Conservation (phyloP, 345 rosid genomes). For the Camelina sativa region DNA sequence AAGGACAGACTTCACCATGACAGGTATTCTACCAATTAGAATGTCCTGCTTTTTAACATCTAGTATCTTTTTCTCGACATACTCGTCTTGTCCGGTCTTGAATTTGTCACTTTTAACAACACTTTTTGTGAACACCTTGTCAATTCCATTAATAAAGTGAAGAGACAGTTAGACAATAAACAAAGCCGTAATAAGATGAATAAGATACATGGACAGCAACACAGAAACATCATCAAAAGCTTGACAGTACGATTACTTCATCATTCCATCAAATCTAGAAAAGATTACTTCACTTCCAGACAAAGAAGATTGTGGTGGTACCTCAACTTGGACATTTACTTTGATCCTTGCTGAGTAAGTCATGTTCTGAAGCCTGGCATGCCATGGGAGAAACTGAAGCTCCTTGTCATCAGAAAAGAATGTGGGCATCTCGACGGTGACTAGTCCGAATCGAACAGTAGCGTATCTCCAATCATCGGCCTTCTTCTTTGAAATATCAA, state of each 20-base stretch:
- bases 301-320: conserved; percentile 23
- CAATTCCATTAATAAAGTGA: conserved; percentile 30
- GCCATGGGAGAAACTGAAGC: conserved; percentile 64
- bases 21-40: conserved; percentile 77
- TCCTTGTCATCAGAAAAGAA: conserved; percentile 49
- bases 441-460: conserved; percentile 62
- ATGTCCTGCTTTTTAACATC: conserved; percentile 55
- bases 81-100: conserved; percentile 76
- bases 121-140: conserved; percentile 59
- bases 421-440: conserved; percentile 59
- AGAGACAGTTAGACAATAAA: conserved; percentile 26
- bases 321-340: conserved; percentile 72
- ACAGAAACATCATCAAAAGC: conserved; percentile 12
- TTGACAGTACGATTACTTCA: not conserved
- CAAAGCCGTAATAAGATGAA: not conserved
- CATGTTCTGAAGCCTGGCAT: conserved; percentile 93
- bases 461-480: conserved; percentile 69
- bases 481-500: conserved; percentile 71
- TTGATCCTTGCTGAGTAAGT: conserved; percentile 79
- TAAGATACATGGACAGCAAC: conserved; percentile 31
- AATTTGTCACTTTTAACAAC: conserved; percentile 71
- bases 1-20: conserved; percentile 83
- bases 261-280: not conserved
- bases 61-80: conserved; percentile 47
- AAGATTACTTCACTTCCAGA: not conserved